Percentiles rank a stretch among this genome's conserved stretches.
Evolutionary conservation across 2,329 filamentous ascomycete species (phyloP).

Genomic region (Pyrenochaeta sp.): DNA sequence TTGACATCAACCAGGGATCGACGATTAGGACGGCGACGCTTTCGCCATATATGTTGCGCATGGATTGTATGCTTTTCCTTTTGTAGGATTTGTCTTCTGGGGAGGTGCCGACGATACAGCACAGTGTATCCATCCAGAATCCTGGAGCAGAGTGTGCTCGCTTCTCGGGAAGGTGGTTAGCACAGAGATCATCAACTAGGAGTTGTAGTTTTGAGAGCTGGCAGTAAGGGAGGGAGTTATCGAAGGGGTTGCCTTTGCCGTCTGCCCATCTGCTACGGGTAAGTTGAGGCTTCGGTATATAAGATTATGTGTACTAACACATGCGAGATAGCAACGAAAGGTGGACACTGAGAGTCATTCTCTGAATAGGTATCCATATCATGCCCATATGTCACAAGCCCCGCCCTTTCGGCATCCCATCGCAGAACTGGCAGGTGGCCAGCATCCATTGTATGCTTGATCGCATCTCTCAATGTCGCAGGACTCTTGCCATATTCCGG

Average conservation of each 20-base stretch:
- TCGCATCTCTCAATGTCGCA: too few species aligned
- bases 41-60: constrained; percentile 18
- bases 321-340: constrained; percentile 17
- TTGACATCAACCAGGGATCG: constrained; percentile 17
- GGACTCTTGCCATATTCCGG: too few species aligned
- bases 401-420: too few species aligned
- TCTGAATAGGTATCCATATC: background rate
- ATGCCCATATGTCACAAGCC: too few species aligned
- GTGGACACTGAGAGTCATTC: too few species aligned
- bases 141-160: constrained; percentile 1
- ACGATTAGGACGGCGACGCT: constrained; percentile 18
- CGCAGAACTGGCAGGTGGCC: too few species aligned
- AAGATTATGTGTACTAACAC: constrained; percentile 12
- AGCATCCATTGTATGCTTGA: too few species aligned
- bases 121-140: constrained; percentile 24
- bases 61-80: constrained; percentile 17
- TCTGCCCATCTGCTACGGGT: constrained; percentile 13
- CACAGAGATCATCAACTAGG: constrained; percentile 11
- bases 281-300: background rate
- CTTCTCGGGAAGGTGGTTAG: constrained; percentile 5
- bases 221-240: constrained; percentile 20
- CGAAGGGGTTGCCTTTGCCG: constrained; percentile 19
- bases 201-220: constrained; percentile 14
- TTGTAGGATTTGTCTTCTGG: constrained; percentile 13
- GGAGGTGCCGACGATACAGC: constrained; percentile 14